phyloP scores from a whole-genome alignment of 179 eudicot species.

The Gypsophila paniculata region DNA sequence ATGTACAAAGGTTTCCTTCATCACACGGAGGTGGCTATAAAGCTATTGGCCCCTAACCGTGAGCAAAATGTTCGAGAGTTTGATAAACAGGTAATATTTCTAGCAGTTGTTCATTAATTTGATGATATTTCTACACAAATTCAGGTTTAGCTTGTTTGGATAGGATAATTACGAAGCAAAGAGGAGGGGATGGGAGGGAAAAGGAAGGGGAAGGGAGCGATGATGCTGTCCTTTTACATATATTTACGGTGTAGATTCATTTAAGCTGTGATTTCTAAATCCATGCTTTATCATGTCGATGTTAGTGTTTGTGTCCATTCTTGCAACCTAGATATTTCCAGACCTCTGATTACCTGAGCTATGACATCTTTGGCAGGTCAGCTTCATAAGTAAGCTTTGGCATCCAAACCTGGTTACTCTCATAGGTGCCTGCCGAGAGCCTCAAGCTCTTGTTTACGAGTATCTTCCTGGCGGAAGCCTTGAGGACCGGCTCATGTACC shows the following conservation, averaged over 20 bases:
- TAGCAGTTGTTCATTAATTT: not conserved
- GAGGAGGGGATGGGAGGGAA: too few relatives aligned
- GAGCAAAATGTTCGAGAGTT: slow-evolving; percentile 60
- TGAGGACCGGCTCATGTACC: slow-evolving; percentile 63
- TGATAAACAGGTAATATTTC: slow-evolving; percentile 59
- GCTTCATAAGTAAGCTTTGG: slow-evolving; percentile 60
- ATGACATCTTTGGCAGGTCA: slow-evolving; percentile 41
- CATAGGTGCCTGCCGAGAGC: slow-evolving; percentile 72
- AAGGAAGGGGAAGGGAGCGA: too few relatives aligned
- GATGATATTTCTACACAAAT: not conserved
- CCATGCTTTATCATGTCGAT: not conserved
- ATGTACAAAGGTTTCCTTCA: slow-evolving; percentile 64
- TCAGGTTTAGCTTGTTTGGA: too few relatives aligned
- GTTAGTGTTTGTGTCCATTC: not conserved
- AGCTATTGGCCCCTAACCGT: slow-evolving; percentile 49
- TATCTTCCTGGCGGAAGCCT: slow-evolving; percentile 80
- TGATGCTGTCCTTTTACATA: too few relatives aligned
- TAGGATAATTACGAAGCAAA: too few relatives aligned
- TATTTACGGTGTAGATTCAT: not conserved
- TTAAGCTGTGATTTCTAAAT: not conserved
- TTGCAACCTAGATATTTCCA: not conserved
- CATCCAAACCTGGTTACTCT: slow-evolving; percentile 83
- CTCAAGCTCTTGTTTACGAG: slow-evolving; percentile 63
- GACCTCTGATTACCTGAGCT: not conserved
- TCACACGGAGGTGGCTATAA: slow-evolving; percentile 70